Evolutionary conservation across 176 grass and related monocot species (phyloP).

Genomic region (Tuctoria greenei): DNA sequence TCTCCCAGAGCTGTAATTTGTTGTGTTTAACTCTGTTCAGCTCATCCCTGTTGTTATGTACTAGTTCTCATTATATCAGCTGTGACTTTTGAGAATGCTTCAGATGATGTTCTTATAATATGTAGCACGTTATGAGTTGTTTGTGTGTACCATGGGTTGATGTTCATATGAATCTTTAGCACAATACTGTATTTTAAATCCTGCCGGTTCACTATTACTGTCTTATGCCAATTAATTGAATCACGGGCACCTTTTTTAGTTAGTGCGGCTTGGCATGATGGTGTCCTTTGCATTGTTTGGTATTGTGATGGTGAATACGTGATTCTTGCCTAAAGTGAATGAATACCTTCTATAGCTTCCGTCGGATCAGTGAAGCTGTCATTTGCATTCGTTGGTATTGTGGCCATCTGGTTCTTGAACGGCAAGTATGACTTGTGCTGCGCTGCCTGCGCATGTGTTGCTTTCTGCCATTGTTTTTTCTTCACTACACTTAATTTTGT

Average conservation of each 20-base stretch:
- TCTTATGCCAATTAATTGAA: neutral
- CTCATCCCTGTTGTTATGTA: neutral
- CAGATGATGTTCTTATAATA: neutral
- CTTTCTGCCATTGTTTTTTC: neutral
- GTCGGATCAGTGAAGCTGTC: neutral
- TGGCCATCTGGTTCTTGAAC: neutral
- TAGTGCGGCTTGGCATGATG: too few species aligned
- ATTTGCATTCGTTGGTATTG: neutral
- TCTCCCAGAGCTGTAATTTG: slow-evolving; percentile 21
- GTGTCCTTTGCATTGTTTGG: too few species aligned
- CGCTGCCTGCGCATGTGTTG: neutral
- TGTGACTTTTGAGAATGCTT: neutral
- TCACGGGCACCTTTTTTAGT: neutral
- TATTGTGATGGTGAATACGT: too few species aligned
- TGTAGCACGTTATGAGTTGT: neutral
- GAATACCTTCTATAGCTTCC: neutral
- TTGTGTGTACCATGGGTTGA: neutral
- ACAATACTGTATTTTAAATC: neutral
- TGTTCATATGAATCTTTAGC: neutral
- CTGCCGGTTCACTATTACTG: too few species aligned
- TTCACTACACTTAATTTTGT: too few species aligned
- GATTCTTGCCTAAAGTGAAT: neutral
- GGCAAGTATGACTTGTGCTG: neutral
- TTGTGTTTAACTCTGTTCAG: neutral
- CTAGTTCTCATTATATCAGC: neutral